Percentiles rank a stretch among this genome's conserved stretches.
Evolutionary conservation across 345 rosid genomes (phyloP).

Genomic region (Populus davidiana): DNA sequence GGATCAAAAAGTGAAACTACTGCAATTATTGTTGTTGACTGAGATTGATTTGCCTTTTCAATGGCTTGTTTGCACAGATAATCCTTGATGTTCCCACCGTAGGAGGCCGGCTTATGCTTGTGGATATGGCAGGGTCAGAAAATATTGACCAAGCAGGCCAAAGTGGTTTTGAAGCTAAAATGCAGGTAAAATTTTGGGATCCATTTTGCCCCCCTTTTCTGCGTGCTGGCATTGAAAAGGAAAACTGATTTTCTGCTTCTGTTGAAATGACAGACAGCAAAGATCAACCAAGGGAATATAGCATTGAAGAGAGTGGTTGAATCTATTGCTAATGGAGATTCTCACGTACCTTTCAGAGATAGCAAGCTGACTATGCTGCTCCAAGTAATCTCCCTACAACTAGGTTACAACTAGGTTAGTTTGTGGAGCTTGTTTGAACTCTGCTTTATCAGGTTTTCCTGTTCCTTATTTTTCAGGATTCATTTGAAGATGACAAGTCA

Average conservation of each 20-base stretch:
- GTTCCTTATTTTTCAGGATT: constrained; percentile 54
- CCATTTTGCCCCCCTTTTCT: background rate
- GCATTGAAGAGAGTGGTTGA: constrained; percentile 96
- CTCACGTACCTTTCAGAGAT: constrained; percentile 97
- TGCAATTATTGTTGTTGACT: background rate
- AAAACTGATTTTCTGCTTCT: constrained; percentile 14
- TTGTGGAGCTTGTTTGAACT: background rate
- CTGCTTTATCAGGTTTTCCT: background rate
- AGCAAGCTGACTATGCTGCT: constrained; percentile 95
- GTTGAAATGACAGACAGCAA: constrained; percentile 66
- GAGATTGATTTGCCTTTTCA: background rate
- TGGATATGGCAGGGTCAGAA: constrained; percentile 99
- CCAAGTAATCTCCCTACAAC: constrained; percentile 45
- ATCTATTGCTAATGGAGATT: constrained; percentile 96
- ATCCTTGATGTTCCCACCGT: constrained; percentile 95
- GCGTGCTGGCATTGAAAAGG: background rate
- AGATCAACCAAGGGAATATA: constrained; percentile 92
- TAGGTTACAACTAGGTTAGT: background rate
- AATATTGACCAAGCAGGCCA: constrained; percentile 98
- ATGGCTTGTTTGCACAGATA: constrained; percentile 40
- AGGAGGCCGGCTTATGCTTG: constrained; percentile 96
- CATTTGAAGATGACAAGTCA: constrained; percentile 93
- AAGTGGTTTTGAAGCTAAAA: constrained; percentile 84
- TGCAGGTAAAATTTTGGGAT: constrained; percentile 60
- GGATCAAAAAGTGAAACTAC: background rate